Evolutionary conservation across 768 basidiomycete genomes (phyloP), one percentile per base, ranked within the genome.

Genomic region (Tylopilus plumbeoviolaceoides): DNA sequence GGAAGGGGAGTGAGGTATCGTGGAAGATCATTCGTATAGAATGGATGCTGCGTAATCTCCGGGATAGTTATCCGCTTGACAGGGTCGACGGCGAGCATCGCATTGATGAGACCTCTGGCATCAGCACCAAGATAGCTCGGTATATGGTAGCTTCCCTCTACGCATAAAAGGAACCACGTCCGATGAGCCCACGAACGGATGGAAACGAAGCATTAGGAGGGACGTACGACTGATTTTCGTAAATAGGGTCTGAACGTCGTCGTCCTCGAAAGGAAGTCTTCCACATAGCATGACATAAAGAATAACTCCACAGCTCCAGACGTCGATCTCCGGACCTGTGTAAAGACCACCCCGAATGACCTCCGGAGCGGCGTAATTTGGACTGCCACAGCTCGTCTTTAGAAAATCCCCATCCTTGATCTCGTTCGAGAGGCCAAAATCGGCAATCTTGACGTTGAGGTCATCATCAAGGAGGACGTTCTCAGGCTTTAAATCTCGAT

Each of bases 241-340:
- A 74, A 98, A 98, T 11, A 99, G 72, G 1, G 82, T 78, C 45
- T 93, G 91, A 39, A 98, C 93, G 65, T 97, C 90, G 42, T 97
- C 93, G 70, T 98, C 95, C 72, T 98, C 97, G 66, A 99, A 99
- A 1, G 97, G 97, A 28, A 99, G 79, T 44, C 89, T 77, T 5
- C 95, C 97, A 64, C 91, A 95, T 5, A 99, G 80, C 87, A 99
- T 94, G 52, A 98, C 97, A 72, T 95, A 98, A 47, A 99, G 80
- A 59, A 99, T 98, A n/a, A 99, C 95, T 0, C 97, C 97, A 50
- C 91, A 91, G 60, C 91, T 93, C 97, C 97, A 99, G 11, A 98
- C 93, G 59, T 99, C 97, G 63, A 98, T 97, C 72, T 98, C 97
- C 0, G 95, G 95, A 1, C 97, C 97, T 0, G 93, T 93, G 66